Evolutionary conservation across 2,329 filamentous ascomycete genomes (phyloP).

Genomic region (Penicillium italicum): DNA sequence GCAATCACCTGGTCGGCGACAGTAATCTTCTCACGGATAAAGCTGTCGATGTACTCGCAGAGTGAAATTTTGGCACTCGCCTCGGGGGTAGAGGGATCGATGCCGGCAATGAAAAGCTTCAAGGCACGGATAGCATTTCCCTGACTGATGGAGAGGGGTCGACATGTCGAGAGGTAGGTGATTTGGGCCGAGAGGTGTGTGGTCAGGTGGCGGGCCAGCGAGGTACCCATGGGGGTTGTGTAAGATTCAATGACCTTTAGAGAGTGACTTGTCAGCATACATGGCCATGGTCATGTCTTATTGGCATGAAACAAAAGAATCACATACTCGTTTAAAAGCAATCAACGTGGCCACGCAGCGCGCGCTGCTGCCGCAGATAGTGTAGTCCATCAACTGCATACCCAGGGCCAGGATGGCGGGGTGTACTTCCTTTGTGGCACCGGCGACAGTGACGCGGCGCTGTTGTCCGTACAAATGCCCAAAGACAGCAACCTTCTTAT

Average conservation of each 20-base stretch:
- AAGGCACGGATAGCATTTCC: conserved; percentile 94
- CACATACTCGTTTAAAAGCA: conserved; percentile 76
- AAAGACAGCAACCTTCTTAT: conserved; percentile 71
- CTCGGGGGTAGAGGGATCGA: conserved; percentile 82
- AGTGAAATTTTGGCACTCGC: conserved; percentile 75
- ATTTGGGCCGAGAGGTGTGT: conserved; percentile 93
- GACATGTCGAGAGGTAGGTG: conserved; percentile 85
- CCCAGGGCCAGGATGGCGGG: conserved; percentile 80
- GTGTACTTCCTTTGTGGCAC: conserved; percentile 70
- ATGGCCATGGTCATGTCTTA: not conserved
- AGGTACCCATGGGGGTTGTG: conserved; percentile 77
- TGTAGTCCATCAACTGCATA: conserved; percentile 84
- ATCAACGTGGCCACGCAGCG: conserved; percentile 82
- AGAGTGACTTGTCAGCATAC: conserved; percentile 17
- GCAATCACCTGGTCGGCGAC: conserved; percentile 84
- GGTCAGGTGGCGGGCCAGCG: conserved; percentile 84
- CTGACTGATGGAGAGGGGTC: conserved; percentile 95
- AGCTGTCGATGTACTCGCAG: conserved; percentile 76
- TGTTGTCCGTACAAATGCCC: conserved; percentile 77
- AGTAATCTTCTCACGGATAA: conserved; percentile 85
- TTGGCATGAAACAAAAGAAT: not conserved
- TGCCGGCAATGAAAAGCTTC: conserved; percentile 85
- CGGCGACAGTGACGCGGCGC: conserved; percentile 61
- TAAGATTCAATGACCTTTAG: conserved; percentile 84
- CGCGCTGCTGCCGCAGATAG: conserved; percentile 83